Percentiles rank a stretch among this genome's conserved stretches.
These are phyloP conservation scores for Fusarium sp. DNA, from an alignment of 2,329 filamentous ascomycete species.

Conservation along the genomic window DNA sequence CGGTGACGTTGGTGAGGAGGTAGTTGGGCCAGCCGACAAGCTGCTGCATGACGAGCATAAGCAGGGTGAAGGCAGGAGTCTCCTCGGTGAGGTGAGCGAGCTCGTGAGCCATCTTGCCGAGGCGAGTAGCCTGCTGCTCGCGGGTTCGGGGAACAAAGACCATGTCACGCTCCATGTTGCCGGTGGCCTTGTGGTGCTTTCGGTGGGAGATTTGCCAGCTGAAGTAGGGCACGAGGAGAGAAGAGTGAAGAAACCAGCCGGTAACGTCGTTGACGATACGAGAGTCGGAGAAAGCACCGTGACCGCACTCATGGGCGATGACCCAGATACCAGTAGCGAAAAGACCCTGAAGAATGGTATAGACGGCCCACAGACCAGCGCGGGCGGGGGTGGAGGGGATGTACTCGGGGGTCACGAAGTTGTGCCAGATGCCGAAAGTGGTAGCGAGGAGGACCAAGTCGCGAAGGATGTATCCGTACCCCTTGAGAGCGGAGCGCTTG, in stretches of 20 bases:
- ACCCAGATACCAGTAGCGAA: conserved; percentile 97
- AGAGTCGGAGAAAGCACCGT: conserved; percentile 95
- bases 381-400: conserved; percentile 78
- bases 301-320: conserved; percentile 96
- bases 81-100: conserved; percentile 92
- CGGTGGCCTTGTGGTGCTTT: conserved; percentile 99
- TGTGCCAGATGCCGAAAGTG: conserved; percentile 91
- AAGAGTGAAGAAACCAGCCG: conserved; percentile 91
- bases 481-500: conserved; percentile 81
- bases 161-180: conserved; percentile 98
- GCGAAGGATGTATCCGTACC: conserved; percentile 85
- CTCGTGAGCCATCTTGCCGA: conserved; percentile 83
- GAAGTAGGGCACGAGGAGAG: conserved; percentile 95
- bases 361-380: conserved; percentile 72
- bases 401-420: conserved; percentile 86
- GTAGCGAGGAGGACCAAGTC: conserved; percentile 79
- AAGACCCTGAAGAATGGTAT: conserved; percentile 88
- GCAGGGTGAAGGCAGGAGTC: conserved; percentile 85
- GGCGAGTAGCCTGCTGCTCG: conserved; percentile 79
- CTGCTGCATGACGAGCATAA: conserved; percentile 85
- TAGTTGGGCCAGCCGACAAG: conserved; percentile 94
- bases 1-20: conserved; percentile 90
- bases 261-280: conserved; percentile 91
- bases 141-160: conserved; percentile 97
- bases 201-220: conserved; percentile 99